phyloP scores from a whole-genome alignment of 169 alveolate species.

The Plasmodium reichenowi region DNA sequence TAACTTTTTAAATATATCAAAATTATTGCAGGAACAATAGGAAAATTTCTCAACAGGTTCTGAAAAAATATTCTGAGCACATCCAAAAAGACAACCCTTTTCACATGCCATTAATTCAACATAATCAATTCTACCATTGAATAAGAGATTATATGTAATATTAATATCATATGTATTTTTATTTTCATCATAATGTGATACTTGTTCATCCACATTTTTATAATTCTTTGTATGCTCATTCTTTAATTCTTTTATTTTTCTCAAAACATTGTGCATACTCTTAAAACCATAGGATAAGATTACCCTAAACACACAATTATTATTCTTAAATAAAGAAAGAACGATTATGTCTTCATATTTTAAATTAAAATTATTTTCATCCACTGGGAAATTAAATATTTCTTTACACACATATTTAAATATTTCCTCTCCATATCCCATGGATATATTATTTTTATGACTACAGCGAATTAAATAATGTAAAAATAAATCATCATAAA shows the following conservation, averaged over 20 bases:
- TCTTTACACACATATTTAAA: slow-evolving; percentile 58
- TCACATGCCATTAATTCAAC: slow-evolving; percentile 72
- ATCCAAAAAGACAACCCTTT: slow-evolving; percentile 69
- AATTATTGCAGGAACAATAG: slow-evolving; percentile 40
- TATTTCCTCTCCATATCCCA: slow-evolving; percentile 73
- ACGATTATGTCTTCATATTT: slow-evolving; percentile 57
- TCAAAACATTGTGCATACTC: slow-evolving; percentile 52
- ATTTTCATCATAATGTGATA: not conserved
- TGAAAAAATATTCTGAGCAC: slow-evolving; percentile 64
- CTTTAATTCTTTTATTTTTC: slow-evolving; percentile 25
- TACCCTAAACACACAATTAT: slow-evolving; percentile 38
- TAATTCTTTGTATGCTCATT: not conserved
- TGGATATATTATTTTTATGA: slow-evolving; percentile 41
- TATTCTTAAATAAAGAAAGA: slow-evolving; percentile 19
- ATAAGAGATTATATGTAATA: slow-evolving; percentile 32
- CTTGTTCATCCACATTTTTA: not conserved
- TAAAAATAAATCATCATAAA: slow-evolving; percentile 7
- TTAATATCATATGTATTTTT: slow-evolving; percentile 11
- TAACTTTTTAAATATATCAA: slow-evolving; percentile 43
- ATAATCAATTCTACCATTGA: slow-evolving; percentile 57
- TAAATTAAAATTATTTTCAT: slow-evolving; percentile 27
- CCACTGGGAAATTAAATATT: slow-evolving; percentile 7
- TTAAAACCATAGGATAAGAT: slow-evolving; percentile 67
- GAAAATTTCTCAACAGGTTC: slow-evolving; percentile 23
- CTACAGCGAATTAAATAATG: slow-evolving; percentile 28